Conservation (phyloP, 2,329 filamentous ascomycete species). For the Diplocarpon mali region DNA sequence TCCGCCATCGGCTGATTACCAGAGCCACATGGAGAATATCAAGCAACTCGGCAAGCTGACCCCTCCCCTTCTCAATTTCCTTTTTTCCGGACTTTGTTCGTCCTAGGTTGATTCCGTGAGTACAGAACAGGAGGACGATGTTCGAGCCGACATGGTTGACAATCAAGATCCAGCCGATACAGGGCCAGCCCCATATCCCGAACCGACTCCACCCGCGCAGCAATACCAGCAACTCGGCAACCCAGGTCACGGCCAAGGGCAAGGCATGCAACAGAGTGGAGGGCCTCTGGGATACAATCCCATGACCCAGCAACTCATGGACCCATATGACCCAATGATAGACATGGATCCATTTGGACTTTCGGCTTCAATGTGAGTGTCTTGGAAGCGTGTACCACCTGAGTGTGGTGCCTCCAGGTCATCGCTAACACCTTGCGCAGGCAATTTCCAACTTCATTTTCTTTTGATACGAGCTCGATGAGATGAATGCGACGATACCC, state of each 20-base stretch:
- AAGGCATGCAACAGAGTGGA: slow-evolving; percentile 30
- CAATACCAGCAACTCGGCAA: slow-evolving; percentile 25
- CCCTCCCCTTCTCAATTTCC: slow-evolving; percentile 37
- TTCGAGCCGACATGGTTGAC: slow-evolving; percentile 79
- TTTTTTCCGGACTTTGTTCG: slow-evolving; percentile 50
- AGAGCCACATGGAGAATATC: slow-evolving; percentile 90
- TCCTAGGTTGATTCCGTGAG: slow-evolving; percentile 53
- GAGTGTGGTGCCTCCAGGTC: too few species aligned
- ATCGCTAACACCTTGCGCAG: slow-evolving; percentile 29
- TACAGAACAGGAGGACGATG: slow-evolving; percentile 95
- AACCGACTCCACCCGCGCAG: slow-evolving; percentile 35
- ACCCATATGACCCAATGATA: slow-evolving; percentile 73
- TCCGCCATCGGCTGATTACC: slow-evolving; percentile 66
- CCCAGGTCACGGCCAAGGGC: slow-evolving; percentile 31
- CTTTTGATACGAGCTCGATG: slow-evolving; percentile 44
- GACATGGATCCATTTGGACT: slow-evolving; percentile 91
- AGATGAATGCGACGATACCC: slow-evolving; percentile 27
- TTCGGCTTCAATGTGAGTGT: slow-evolving; percentile 58
- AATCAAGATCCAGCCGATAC: slow-evolving; percentile 63
- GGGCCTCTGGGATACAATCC: slow-evolving; percentile 32
- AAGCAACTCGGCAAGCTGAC: slow-evolving; percentile 84
- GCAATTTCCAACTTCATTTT: slow-evolving; percentile 82
- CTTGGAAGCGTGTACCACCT: neutral
- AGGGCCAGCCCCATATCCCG: slow-evolving; percentile 55
- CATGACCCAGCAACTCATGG: slow-evolving; percentile 38